Evolutionary conservation across 306 rosid species (phyloP), one percentile per base, ranked within the genome.

Genomic region (Delonix regia): DNA sequence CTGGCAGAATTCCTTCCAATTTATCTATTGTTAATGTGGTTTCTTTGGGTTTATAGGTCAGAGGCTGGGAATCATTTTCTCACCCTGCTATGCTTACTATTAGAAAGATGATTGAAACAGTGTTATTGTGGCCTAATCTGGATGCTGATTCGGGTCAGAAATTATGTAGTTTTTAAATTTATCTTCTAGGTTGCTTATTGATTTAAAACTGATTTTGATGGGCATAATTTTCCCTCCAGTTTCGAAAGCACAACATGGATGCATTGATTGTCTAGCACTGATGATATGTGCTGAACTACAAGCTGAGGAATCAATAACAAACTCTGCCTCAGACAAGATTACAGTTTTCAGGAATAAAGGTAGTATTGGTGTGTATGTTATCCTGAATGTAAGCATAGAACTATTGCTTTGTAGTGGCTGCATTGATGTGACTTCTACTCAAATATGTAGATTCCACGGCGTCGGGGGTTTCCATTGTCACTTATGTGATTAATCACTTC

Each of bases 231-330:
- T 45, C 56, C 57, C 70, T 80, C 15, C 86, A 94, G 99, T 92
- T 84, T 88, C 91, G 64, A 91, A 83, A 86, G 90, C 89, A 66
- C 97, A 95, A 85, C 97, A 92, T 84, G 99, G 97, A 65, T 95
- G 98, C 89, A 95, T 91, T 71, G 95, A 91, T 86, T 90, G 97
- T 80, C 86, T 95, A 51, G 97, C 99, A 59, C 83, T 95, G 64
- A 92, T 95, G 97, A 82, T 92, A 82, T 92, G 91, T 81, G 88
- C 91, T 66, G 95, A 95, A 64, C 81, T 87, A 69, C 95, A 86
- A 83, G 89, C 84, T 75, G 68, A 75, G 60, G 81, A 85, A 73
- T 85, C 90, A 63, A 73, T 45, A 21, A 71, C 64, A 8, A 76
- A 65, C 71, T 79, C 77, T 78, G 77, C 24, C 47, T 68, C 76